phyloP scores from a whole-genome alignment of 2,329 filamentous ascomycete genomes.

The Pyrenophora tritici-repentis region DNA sequence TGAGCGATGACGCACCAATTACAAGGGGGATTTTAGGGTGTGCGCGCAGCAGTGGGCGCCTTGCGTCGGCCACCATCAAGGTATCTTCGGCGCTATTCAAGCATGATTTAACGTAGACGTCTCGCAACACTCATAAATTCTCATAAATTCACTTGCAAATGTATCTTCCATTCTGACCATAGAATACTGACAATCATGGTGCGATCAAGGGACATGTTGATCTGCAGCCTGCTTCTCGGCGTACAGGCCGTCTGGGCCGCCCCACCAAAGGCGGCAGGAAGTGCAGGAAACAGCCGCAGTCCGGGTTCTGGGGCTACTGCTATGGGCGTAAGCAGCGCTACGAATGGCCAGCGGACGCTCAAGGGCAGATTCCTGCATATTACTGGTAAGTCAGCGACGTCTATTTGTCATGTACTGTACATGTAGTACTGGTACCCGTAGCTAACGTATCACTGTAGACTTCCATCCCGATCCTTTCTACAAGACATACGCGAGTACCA shows the following conservation, averaged over 20 bases:
- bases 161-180: not conserved
- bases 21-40: conserved; percentile 23
- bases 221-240: conserved; percentile 36
- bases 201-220: conserved; percentile 28
- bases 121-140: conserved; percentile 11
- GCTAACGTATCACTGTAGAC: conserved; percentile 60
- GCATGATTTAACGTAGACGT: conserved; percentile 15
- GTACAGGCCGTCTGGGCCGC: conserved; percentile 33
- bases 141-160: not conserved
- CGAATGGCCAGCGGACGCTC: conserved; percentile 33
- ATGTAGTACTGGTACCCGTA: too few relatives aligned
- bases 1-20: conserved; percentile 31
- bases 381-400: conserved; percentile 66
- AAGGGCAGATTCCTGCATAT: conserved; percentile 82
- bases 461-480: conserved; percentile 92
- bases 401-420: too few relatives aligned
- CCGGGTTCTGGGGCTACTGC: conserved; percentile 11
- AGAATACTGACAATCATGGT: conserved; percentile 22
- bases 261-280: conserved; percentile 28
- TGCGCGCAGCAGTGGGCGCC: conserved; percentile 23
- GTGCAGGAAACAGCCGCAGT: conserved; percentile 16
- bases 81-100: conserved; percentile 18
- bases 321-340: conserved; percentile 14
- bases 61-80: conserved; percentile 31
- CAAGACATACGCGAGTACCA: conserved; percentile 74